Evolutionary conservation across 73 alveolate genomes (phyloP).

Genomic region (Halteria grandinella): DNA sequence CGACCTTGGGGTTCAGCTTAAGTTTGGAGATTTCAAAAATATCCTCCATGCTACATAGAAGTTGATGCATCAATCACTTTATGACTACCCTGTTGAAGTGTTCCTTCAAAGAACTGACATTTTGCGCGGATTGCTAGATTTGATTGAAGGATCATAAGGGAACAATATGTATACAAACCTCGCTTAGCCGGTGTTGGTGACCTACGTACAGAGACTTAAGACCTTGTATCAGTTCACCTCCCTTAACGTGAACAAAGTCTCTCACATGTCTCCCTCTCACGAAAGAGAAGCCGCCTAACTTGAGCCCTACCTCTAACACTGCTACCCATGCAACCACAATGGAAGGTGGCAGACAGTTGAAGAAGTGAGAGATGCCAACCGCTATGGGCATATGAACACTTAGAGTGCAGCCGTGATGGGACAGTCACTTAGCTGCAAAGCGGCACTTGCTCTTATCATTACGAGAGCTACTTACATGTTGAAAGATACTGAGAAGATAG

Average conservation of each 20-base stretch:
- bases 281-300: too few species aligned
- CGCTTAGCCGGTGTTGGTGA: constrained; percentile 17
- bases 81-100: constrained; percentile 55
- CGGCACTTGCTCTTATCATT: constrained; percentile 24
- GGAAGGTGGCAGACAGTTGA: constrained; percentile 38
- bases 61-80: neutral
- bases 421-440: constrained; percentile 16
- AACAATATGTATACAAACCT: neutral
- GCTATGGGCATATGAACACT: too few species aligned
- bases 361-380: neutral
- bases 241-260: constrained; percentile 24
- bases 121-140: constrained; percentile 6
- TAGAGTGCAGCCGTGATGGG: too few species aligned
- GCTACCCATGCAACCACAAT: constrained; percentile 49
- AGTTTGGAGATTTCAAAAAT: constrained; percentile 47
- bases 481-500: constrained; percentile 44
- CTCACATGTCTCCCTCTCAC: too few species aligned
- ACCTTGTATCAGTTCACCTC: constrained; percentile 9
- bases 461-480: constrained; percentile 20
- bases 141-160: constrained; percentile 32
- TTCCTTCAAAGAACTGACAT: constrained; percentile 54
- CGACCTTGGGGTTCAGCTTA: constrained; percentile 46
- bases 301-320: too few species aligned
- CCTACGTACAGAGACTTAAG: constrained; percentile 36
- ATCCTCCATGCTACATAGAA: constrained; percentile 24